Base-by-base conservation (phyloP, 768 basidiomycete genomes). In the Tephrocybe rancida region DNA sequence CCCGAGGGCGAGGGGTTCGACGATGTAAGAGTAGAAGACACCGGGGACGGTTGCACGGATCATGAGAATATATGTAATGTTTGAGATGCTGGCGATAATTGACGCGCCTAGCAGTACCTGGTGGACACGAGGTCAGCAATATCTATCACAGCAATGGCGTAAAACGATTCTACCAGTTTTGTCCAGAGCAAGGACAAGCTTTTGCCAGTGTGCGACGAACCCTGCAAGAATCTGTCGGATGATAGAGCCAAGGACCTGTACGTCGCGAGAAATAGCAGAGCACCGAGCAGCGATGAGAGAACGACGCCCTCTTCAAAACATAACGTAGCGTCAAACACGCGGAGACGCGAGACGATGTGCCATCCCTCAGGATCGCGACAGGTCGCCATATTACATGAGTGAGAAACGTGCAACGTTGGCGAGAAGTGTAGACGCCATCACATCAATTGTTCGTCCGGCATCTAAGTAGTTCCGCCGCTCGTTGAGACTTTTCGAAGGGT, bases 271-370 rank as follows among this genome's bases (percentile, higher is more conserved):
- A 84, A 26, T 26, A 84, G 48, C 46, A 87, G 64, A 7, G 75
- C 32, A 1, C 72, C 72, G 47, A 88, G 73, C 0, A 87, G 62
- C 3, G 73, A 54, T 0, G 89, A 76, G 1, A 92, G 67, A 0
- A 95, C 27, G 39, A 87, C 63, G 11, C 84, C 87, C 57, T 92
- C 87, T 61, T 95, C 88, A 58, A 88, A 90, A 66, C 94, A 96
- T 13, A 83, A 80, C 1, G 92, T 90, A 8, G 86, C 58, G 67
- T 95, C 94, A 65, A 93, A 91, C 14, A 78, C 72, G 48, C 92
- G 80, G 0, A 70, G 59, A 0, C 54, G 66, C 0, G 92, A 93
- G 16, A 84, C 70, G 16, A 78, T 71, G 8, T 66, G 67, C 86
- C 90, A 92, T 51, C 90, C 88, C 58, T 92, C 87, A 10, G 53